Conservation (phyloP, 768 basidiomycete species). For the Suillus plorans region DNA sequence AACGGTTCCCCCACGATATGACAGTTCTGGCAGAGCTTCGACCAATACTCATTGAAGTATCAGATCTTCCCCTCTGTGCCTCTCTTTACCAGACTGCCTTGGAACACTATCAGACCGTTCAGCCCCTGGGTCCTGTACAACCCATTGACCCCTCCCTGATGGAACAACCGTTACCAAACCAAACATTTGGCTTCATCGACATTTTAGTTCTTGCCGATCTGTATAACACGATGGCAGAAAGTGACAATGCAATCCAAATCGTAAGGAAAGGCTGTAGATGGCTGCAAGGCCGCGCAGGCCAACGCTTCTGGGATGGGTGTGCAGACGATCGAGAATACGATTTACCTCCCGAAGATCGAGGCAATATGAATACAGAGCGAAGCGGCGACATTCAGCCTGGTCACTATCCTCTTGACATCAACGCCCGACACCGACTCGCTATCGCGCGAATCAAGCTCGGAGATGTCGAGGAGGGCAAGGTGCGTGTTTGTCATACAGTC, state of each 20-base stretch:
- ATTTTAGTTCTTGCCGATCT: slow-evolving; percentile 86
- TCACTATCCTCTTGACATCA: slow-evolving; percentile 64
- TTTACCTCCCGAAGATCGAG: slow-evolving; percentile 28
- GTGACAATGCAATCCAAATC: slow-evolving; percentile 64
- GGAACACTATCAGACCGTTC: slow-evolving; percentile 53
- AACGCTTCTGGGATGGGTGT: slow-evolving; percentile 77
- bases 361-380: slow-evolving; percentile 30
- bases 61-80: slow-evolving; percentile 64
- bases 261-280: slow-evolving; percentile 81
- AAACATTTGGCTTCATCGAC: slow-evolving; percentile 40
- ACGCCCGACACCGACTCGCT: slow-evolving; percentile 81
- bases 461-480: slow-evolving; percentile 79
- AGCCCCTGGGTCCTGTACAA: slow-evolving; percentile 42
- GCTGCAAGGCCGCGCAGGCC: slow-evolving; percentile 80
- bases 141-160: slow-evolving; percentile 29
- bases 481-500: slow-evolving; percentile 31
- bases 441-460: slow-evolving; percentile 81
- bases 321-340: slow-evolving; percentile 93
- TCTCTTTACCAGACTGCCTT: slow-evolving; percentile 73
- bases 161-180: slow-evolving; percentile 9
- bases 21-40: slow-evolving; percentile 77
- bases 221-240: slow-evolving; percentile 67
- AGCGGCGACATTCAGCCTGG: slow-evolving; percentile 54
- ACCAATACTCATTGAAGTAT: slow-evolving; percentile 67
- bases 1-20: slow-evolving; percentile 74